Evolutionary conservation across 108 stramenopile species (phyloP).

Genomic region (Nitzschia sp.): DNA sequence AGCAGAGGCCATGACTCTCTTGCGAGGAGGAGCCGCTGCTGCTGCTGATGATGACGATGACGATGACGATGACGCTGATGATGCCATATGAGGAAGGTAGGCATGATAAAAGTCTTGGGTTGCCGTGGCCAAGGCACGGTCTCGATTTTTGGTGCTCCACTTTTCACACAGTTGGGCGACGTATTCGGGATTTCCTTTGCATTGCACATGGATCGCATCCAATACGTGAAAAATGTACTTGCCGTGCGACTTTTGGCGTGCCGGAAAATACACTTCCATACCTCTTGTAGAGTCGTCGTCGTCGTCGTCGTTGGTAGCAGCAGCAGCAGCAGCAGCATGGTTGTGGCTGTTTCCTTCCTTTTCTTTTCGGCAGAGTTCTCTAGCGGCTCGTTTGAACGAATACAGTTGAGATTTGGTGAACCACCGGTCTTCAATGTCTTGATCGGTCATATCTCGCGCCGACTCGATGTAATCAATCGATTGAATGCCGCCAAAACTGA

Average conservation of each 20-base stretch:
- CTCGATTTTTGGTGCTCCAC: constrained; percentile 17
- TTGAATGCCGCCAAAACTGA: constrained; percentile 6
- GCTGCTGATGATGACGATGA: too few relatives aligned
- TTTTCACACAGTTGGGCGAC: constrained; percentile 21
- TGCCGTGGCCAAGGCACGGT: constrained; percentile 5
- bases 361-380: constrained; percentile 12
- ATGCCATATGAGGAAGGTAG: constrained; percentile 22
- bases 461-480: constrained; percentile 22
- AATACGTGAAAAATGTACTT: constrained; percentile 22
- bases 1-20: background rate
- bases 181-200: constrained; percentile 9
- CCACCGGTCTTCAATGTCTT: constrained; percentile 17
- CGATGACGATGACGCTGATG: background rate
- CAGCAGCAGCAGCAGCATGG: constrained; percentile 4
- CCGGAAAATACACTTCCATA: constrained; percentile 27
- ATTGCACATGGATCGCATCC: constrained; percentile 9
- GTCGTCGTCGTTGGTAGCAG: background rate
- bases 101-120: constrained; percentile 18
- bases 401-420: constrained; percentile 8
- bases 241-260: constrained; percentile 16
- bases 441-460: constrained; percentile 3
- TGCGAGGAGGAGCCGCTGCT: too few relatives aligned
- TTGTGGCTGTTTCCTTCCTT: background rate
- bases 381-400: constrained; percentile 12
- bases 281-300: constrained; percentile 24